Evolutionary conservation across 345 rosid species (phyloP), one percentile per base, ranked within the genome.

Genomic region (Euclidium syriacum): DNA sequence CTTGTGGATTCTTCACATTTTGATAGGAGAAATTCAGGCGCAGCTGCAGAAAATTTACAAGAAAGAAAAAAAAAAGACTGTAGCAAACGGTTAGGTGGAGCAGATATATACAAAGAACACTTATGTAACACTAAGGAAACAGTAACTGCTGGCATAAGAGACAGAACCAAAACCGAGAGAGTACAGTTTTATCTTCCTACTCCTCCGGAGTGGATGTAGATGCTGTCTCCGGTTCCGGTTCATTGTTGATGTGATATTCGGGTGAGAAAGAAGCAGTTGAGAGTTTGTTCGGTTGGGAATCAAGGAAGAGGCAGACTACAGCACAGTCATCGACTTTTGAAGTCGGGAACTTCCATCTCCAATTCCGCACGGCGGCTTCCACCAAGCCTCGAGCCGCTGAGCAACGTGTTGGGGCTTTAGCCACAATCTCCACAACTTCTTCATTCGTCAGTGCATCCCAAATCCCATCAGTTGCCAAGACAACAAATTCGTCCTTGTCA

Each of bases 241-340:
- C 51, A 20, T 40, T 71, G 27, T 26, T 63, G 8, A 46, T 53
- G 43, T 62, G 33, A 35, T 53, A 53, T 3, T 55, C 65, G 11
- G 30, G 30, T 25, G 70, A 71, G 60, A 64, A 64, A 47, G 86
- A 82, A 22, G 85, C 86, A 7, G 77, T 69, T 7, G 84, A 79
- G 8, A 81, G 10, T 30, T 65, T 73, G 69, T 79, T 67, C 16
- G 73, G 62, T 27, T 32, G 41, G 0, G 87, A 71, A 68, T 83
- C 83, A 0, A 95, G 78, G 81, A 83, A 95, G 63, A 95, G 90
- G 81, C 98, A 95, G 49, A 95, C 98, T 2, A 81, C 99, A 3
- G 99, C 98, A 56, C 99, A 95, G 71, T 95, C 99, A 52, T 95
- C 98, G 3, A 90, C 80, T 80, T 86, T 95, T 20, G 99, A 86